Evolutionary conservation across 2,329 filamentous ascomycete species (phyloP), one percentile per base, ranked within the genome.

Genomic region (Escovopsis sp.): DNA sequence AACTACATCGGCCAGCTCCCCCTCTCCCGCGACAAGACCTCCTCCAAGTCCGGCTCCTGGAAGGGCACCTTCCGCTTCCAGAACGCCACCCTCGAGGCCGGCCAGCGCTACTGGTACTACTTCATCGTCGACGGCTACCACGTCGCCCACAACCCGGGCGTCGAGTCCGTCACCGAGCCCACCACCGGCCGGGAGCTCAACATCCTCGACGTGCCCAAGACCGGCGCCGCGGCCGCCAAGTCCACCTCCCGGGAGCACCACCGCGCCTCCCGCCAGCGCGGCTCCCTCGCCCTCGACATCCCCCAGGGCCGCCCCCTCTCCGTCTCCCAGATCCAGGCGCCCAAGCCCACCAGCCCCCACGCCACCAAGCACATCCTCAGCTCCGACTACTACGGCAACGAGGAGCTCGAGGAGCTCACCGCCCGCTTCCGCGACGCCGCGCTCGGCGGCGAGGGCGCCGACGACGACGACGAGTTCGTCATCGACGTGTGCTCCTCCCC

Each of bases 121-220:
- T 98, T 94, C 72, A 94, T 96, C 76, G 90, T 96, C 61, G 90
- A 98, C 60, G 90, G 90, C 50, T 94, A 94, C 76, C 87, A 94
- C 61, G 80, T 93, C 58, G 87, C 87, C 42, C 88, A 96, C 72
- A 90, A 96, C 66, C 87, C 88, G 48, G 83, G 82, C 58, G 79
- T 86, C 58, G 69, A 81, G 53, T 88, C 80, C 55, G 92, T 83
- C 55, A 79, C 82, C 47, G 90, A 98, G 70, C 87, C 88, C 56
- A 96, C 87, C 59, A 96, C 90, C 38, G 85, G 87, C 65, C 88
- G 90, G 60, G 85, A 87, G 62, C 73, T 98, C 51, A 98, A 98
- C 74, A 84, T 94, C 63, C 84, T 98, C 60, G 87, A 96, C 60
- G 83, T 94, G 42, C 82, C 86, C 57, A 71, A 49, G 26, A 50